Evolutionary conservation across 208 protist species (phyloP).

Genomic region (Perkinsela sp.): DNA sequence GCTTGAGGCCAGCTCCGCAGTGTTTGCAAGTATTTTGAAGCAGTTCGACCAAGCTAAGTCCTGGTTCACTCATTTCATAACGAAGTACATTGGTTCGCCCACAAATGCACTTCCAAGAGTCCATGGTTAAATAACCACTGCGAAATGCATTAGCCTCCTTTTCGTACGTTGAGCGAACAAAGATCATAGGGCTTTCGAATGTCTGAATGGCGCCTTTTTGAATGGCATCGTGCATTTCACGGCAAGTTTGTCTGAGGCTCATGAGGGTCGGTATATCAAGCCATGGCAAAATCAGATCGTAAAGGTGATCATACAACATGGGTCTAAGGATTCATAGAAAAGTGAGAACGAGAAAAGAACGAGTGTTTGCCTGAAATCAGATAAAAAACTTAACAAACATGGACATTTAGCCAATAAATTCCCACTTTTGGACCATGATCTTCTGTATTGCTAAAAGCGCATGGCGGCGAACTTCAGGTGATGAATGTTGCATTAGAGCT

Average conservation of each 20-base stretch:
- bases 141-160: neutral
- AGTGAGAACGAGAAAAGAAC: neutral
- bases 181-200: neutral
- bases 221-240: neutral
- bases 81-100: neutral
- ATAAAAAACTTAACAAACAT: too few relatives aligned
- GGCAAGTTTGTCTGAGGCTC: neutral
- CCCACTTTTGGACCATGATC: slow-evolving; percentile 71
- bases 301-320: neutral
- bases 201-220: neutral
- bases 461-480: slow-evolving; percentile 45
- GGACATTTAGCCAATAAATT: slow-evolving; percentile 52
- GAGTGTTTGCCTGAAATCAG: too few relatives aligned
- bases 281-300: neutral
- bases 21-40: neutral
- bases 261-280: neutral
- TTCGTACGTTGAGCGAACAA: neutral
- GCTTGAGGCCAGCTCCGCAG: neutral
- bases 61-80: neutral
- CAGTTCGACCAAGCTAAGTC: neutral
- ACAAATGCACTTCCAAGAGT: neutral
- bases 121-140: neutral
- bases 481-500: slow-evolving; percentile 38
- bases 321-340: neutral
- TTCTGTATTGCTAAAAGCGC: slow-evolving; percentile 66